Evolutionary conservation across 73 alveolate species (phyloP).

Genomic region (Urostyla sp.): DNA sequence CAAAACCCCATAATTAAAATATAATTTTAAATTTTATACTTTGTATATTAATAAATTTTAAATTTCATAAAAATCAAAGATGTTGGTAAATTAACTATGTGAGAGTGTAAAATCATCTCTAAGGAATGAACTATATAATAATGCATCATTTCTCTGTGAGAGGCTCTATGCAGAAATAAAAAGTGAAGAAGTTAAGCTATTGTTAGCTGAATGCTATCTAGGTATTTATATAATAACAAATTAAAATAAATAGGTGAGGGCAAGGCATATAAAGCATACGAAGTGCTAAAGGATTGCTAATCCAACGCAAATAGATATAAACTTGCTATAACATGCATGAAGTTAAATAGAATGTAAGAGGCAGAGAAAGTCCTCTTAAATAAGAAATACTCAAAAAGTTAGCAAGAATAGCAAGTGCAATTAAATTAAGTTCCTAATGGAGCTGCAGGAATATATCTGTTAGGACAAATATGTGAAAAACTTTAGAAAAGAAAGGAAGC

Average conservation of each 20-base stretch:
- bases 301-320: conserved; percentile 88
- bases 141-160: conserved; percentile 83
- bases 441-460: conserved; percentile 88
- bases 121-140: conserved; percentile 73
- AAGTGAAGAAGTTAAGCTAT: conserved; percentile 88
- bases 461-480: conserved; percentile 87
- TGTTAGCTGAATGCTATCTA: conserved; percentile 92
- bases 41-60: no score
- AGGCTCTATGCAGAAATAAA: conserved; percentile 67
- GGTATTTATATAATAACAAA: conserved; percentile 23
- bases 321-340: conserved; percentile 86
- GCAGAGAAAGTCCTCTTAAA: conserved; percentile 92
- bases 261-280: conserved; percentile 92
- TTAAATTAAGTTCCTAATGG: conserved; percentile 92
- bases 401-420: conserved; percentile 42
- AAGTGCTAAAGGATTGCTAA: conserved; percentile 83
- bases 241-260: conserved; percentile 67
- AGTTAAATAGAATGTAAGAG: conserved; percentile 84
- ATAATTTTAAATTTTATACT: no score
- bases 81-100: conserved; percentile 60
- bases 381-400: conserved; percentile 22
- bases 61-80: no score
- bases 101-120: conserved; percentile 74
- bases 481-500: conserved; percentile 89
- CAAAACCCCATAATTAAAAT: no score